Base-by-base conservation (phyloP, 163 green algal species). In the Scenedesmus sp. region DNA sequence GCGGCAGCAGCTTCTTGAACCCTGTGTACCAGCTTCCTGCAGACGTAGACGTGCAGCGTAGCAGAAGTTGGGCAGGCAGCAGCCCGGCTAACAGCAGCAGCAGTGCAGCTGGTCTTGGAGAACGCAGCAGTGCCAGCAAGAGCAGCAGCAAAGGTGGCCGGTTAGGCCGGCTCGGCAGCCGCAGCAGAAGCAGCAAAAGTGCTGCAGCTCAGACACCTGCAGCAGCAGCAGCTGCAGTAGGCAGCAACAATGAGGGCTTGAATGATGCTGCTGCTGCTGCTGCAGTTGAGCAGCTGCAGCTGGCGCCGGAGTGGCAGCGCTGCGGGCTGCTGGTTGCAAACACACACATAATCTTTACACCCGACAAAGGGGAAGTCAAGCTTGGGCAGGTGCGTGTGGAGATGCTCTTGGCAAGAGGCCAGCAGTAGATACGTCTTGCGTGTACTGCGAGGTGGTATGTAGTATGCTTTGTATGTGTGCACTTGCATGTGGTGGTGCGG, bases 331-430 rank as follows among this genome's bases (percentile, higher is more conserved):
- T 92, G 8, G 88, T 92, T 23, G 88, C 88, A 9, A 92, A 92
- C 88, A 92, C 88, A 9, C 97, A 98, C 84, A 92, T 98, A 55
- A 94, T 97, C n/a, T 98, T 98, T 90, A 97, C 98, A 84, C 97
- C 97, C 16, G 94, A 95, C 66, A 94, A 96, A 9, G 97, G 97
- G 0, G 96, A 98, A 76, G 94, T 98, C 4, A 98, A 98, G 95
- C 91, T 98, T 56, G 92, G 93, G 0, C 96, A 79, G 70, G 70
- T 79, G 70, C 3, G 70, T 15, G 5, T 16, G 23, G 20, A 79
- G 70, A 5, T 79, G 70, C 66, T 52, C 12, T 23, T 79, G 20
- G 23, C 23, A 13, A 12, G 4, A 23, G 70, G 6, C 1, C 70
- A 79, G 23, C 70, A 15, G 34, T 46, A 46, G 34, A 46, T 46